Conservation (phyloP, 108 stramenopile genomes). For the Asterionellopsis glacialis region DNA sequence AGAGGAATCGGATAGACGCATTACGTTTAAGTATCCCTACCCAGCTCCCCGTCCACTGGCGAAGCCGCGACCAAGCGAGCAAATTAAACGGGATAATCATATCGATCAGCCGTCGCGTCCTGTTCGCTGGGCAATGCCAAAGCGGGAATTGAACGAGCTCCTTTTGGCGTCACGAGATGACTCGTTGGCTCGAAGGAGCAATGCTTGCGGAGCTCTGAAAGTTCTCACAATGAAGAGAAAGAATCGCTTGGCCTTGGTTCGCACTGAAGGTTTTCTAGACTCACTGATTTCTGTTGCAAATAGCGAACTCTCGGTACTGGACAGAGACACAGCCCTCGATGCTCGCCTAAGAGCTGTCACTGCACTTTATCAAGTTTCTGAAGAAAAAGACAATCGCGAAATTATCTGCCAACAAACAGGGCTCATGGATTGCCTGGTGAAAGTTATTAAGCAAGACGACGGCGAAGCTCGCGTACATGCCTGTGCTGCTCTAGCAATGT, state of each 20-base stretch:
- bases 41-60: slow-evolving; percentile 51
- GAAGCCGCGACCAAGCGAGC: slow-evolving; percentile 25
- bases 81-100: slow-evolving; percentile 39
- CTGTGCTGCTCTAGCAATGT: slow-evolving; percentile 50
- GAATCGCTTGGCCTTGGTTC: slow-evolving; percentile 57
- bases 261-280: slow-evolving; percentile 68
- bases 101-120: slow-evolving; percentile 7
- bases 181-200: slow-evolving; percentile 53
- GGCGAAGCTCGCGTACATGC: slow-evolving; percentile 59
- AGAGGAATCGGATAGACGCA: background rate
- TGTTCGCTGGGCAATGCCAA: slow-evolving; percentile 34
- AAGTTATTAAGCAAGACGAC: slow-evolving; percentile 50
- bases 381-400: slow-evolving; percentile 67
- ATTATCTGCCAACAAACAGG: slow-evolving; percentile 49
- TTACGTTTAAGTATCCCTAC: slow-evolving; percentile 67
- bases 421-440: slow-evolving; percentile 42
- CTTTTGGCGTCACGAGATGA: slow-evolving; percentile 44
- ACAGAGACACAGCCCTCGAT: slow-evolving; percentile 42
- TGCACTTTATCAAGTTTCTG: slow-evolving; percentile 43
- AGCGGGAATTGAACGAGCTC: slow-evolving; percentile 48
- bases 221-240: slow-evolving; percentile 50
- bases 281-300: slow-evolving; percentile 44
- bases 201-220: slow-evolving; percentile 80
- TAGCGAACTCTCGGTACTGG: slow-evolving; percentile 31
- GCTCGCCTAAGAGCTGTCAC: slow-evolving; percentile 62